phyloP scores from a whole-genome alignment of 257 asterid species.

The Lycium ferocissimum region DNA sequence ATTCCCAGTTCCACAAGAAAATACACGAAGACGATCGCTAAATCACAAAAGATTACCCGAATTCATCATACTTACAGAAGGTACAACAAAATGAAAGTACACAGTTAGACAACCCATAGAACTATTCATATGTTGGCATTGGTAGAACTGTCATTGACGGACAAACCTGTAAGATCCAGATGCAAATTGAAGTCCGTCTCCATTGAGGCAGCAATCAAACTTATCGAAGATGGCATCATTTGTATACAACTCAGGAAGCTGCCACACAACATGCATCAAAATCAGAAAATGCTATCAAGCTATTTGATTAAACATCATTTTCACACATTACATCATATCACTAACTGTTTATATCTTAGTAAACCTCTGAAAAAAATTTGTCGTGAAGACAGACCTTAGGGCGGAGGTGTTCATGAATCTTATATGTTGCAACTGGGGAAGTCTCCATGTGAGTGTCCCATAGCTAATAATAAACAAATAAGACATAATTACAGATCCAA shows the following conservation, averaged over 20 bases:
- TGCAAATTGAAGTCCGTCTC: conserved; percentile 88
- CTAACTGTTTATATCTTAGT: conserved; percentile 10
- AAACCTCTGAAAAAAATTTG: background rate
- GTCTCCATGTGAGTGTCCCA: conserved; percentile 99
- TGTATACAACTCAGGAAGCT: conserved; percentile 92
- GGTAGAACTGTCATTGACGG: background rate
- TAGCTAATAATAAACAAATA: conserved; percentile 50
- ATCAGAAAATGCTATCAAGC: conserved; percentile 26
- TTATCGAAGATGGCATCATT: conserved; percentile 95
- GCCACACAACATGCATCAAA: conserved; percentile 34
- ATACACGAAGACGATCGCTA: conserved; percentile 79
- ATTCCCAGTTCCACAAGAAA: conserved; percentile 67
- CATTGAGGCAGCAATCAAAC: conserved; percentile 96
- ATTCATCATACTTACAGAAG: background rate
- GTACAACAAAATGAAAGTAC: conserved; percentile 20
- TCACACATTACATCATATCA: background rate
- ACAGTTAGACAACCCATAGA: background rate
- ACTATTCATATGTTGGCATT: background rate
- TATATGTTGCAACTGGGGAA: conserved; percentile 93
- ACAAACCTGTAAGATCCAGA: conserved; percentile 97
- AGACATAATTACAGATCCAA: background rate
- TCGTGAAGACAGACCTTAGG: conserved; percentile 67
- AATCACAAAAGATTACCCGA: conserved; percentile 25
- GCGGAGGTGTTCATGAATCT: conserved; percentile 94
- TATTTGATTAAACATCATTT: background rate